phyloP scores from a whole-genome alignment of 1,284 basidiomycete genomes.

The Ustanciosporium gigantosporum region DNA sequence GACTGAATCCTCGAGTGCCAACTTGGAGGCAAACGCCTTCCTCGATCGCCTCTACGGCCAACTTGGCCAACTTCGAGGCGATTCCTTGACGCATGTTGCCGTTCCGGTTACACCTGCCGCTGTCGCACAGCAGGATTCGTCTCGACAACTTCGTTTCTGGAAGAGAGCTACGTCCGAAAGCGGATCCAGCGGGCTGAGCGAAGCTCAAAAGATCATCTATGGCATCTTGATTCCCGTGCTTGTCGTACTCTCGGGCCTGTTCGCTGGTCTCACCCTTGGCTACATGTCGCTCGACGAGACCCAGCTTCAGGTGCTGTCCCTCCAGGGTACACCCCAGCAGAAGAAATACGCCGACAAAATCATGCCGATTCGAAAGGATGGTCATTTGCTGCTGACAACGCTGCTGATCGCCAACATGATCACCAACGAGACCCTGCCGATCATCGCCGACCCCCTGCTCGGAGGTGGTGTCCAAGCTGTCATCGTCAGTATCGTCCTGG shows the following conservation, averaged over 20 bases:
- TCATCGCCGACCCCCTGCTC: constrained; percentile 83
- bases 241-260: constrained; percentile 67
- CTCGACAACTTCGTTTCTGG: constrained; percentile 9
- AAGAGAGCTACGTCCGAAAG: constrained; percentile 12
- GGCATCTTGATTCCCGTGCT: constrained; percentile 66
- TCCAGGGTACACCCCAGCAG: constrained; percentile 81
- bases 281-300: constrained; percentile 94
- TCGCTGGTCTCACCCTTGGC: constrained; percentile 78
- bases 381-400: constrained; percentile 57
- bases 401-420: constrained; percentile 61
- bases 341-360: constrained; percentile 80
- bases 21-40: constrained; percentile 7
- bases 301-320: constrained; percentile 81
- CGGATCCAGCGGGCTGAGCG: constrained; percentile 3
- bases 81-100: too few species aligned
- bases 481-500: constrained; percentile 55
- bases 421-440: constrained; percentile 71
- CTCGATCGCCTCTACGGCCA: constrained; percentile 25
- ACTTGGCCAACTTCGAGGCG: constrained; percentile 5
- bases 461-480: constrained; percentile 77
- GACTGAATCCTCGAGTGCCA: constrained; percentile 2
- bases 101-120: too few species aligned
- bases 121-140: not conserved
- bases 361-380: constrained; percentile 75
- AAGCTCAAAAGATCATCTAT: constrained; percentile 41